Evolutionary conservation across 768 basidiomycete genomes (phyloP).

Genomic region (Rhodosporidiobolus sp.): DNA sequence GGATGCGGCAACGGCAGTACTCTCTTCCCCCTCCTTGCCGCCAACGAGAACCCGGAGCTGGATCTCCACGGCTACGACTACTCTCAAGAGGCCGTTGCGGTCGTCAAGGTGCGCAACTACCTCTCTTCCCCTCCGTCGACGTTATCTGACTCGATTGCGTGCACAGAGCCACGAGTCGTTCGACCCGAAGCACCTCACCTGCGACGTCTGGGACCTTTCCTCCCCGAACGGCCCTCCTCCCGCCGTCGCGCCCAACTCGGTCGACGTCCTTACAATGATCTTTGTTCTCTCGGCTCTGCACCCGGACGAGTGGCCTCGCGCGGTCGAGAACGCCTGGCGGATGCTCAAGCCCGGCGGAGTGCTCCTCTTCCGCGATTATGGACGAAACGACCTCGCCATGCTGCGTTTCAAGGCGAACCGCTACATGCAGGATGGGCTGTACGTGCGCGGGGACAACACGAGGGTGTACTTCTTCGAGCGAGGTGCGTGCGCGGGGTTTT

Average conservation of each 20-base stretch:
- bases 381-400: slow-evolving; percentile 89
- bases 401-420: slow-evolving; percentile 84
- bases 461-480: slow-evolving; percentile 94
- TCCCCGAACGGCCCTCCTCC: slow-evolving; percentile 60
- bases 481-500: slow-evolving; percentile 54
- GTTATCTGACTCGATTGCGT: background rate
- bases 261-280: slow-evolving; percentile 85
- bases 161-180: slow-evolving; percentile 14
- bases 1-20: slow-evolving; percentile 95
- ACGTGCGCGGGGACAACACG: slow-evolving; percentile 94
- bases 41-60: slow-evolving; percentile 76
- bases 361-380: slow-evolving; percentile 87
- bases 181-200: slow-evolving; percentile 53
- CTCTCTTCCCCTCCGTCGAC: background rate
- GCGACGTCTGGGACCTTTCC: slow-evolving; percentile 88
- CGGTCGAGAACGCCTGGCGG: slow-evolving; percentile 77
- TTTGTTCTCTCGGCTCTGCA: slow-evolving; percentile 92
- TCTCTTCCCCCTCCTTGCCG: slow-evolving; percentile 78
- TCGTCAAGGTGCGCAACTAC: slow-evolving; percentile 66
- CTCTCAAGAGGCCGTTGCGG: slow-evolving; percentile 77
- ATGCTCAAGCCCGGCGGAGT: slow-evolving; percentile 86
- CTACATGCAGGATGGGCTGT: slow-evolving; percentile 79
- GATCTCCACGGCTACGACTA: slow-evolving; percentile 82
- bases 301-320: slow-evolving; percentile 83
- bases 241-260: slow-evolving; percentile 61